Evolutionary conservation across 768 basidiomycete genomes (phyloP), one percentile per base, ranked within the genome.

Genomic region (Trametes sanguinea): DNA sequence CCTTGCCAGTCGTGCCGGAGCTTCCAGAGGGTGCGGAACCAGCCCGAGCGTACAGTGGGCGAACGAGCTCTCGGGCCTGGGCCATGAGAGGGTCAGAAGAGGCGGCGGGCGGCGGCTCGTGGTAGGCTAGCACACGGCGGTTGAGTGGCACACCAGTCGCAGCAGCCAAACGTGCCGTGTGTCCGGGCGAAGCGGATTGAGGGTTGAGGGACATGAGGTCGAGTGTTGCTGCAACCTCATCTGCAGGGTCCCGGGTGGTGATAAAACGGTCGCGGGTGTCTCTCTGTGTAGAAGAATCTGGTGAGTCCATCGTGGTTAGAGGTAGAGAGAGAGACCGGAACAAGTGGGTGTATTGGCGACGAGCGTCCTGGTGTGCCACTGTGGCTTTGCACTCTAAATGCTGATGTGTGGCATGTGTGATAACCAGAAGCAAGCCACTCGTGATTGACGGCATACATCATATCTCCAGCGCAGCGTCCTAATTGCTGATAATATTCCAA

Each of bases 71-170:
- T 52, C 90, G 88, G 67, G 90, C 94, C 66, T 87, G 83, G 16
- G 85, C 81, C 29, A 95, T 84, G 5, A 87, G 85, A 1, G 82
- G 83, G 67, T 94, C 90, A 2, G 90, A 88, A 2, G 88, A 88
- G 0, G 94, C 85, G 0, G 86, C 72, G 2, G 94, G 90, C 0
- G 95, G 94, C 14, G 85, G 85, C 71, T 95, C 93, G 72, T 93
- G 89, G 74, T 94, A 97, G 5, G 90, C 88, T 6, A 97, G 83
- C 53, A 97, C 89, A 37, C 94, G 89, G 27, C 88, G 85, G 68
- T 89, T 90, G 54, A 90, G 74, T 9, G 88, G 86, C 13, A 94
- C 82, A 22, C 90, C 91, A 0, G 90, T 83, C 1, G 92, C 91
- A 0, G 82, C 86, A 6, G 84, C 88, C 17, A 94, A 82, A 43